phyloP scores from a whole-genome alignment of 768 basidiomycete species.

The Tricholoma hemisulphureum region DNA sequence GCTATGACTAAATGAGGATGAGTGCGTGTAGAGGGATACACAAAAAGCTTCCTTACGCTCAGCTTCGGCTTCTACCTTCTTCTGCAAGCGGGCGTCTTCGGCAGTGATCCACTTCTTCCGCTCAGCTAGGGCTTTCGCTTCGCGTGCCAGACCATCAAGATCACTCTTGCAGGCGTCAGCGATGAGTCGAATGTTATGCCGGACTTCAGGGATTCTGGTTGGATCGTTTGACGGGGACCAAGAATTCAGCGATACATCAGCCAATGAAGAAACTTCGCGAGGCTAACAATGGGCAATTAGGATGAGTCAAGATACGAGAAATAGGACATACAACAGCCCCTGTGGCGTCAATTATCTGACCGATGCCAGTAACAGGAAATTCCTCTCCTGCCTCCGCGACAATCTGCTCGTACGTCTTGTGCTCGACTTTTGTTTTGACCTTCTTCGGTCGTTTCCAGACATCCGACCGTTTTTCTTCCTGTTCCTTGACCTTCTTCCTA shows the following conservation, averaged over 20 bases:
- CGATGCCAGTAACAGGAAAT: conserved; percentile 53
- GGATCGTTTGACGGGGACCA: conserved; percentile 90
- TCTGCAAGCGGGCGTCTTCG: conserved; percentile 71
- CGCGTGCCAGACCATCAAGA: conserved; percentile 84
- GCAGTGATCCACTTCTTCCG: conserved; percentile 67
- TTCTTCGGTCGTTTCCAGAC: conserved; percentile 87
- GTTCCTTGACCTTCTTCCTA: conserved; percentile 54
- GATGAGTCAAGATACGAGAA: not conserved
- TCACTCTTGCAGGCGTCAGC: conserved; percentile 79
- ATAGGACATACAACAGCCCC: conserved; percentile 73
- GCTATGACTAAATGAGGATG: conserved; percentile 57
- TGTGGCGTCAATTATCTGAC: conserved; percentile 92
- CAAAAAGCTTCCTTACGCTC: conserved; percentile 51
- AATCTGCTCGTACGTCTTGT: conserved; percentile 97
- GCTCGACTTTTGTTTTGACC: conserved; percentile 80
- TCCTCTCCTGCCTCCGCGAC: conserved; percentile 81
- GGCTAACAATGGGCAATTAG: conserved; percentile 45
- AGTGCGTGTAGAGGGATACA: not conserved
- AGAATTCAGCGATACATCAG: conserved; percentile 68
- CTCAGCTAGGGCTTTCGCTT: conserved; percentile 82
- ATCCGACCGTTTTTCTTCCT: conserved; percentile 63
- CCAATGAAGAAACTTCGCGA: conserved; percentile 83
- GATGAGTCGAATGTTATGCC: conserved; percentile 91
- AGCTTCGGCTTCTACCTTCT: conserved; percentile 73
- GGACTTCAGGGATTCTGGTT: conserved; percentile 91